Evolutionary conservation across 352 stramenopile species (phyloP), one percentile per base, ranked within the genome.

Genomic region (Globisporangium cystogenes): DNA sequence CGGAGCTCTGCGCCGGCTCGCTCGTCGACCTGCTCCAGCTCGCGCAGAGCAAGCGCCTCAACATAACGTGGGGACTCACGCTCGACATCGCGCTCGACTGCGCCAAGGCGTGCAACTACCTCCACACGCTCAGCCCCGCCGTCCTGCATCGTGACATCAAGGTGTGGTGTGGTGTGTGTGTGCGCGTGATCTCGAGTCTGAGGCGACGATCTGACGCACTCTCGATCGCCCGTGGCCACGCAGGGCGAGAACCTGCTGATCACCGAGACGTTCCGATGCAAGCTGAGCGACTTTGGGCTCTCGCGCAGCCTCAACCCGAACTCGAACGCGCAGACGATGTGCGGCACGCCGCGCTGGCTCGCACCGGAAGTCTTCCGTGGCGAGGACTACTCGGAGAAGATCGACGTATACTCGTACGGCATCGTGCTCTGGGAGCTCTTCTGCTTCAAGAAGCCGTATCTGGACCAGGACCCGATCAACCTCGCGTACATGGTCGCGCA

Each of bases 371-470:
- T 93, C n/a, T 93, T 90, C 42, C 76, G 79, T 26, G 82, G 82
- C 35, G 79, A 93, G 43, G 76, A 86, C 35, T 93, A 90, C 63
- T 87, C 77, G 36, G 82, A 93, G 53, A 93, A 93, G 65, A 87
- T 93, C 29, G 82, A 93, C 48, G 57, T 93, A 3, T 90, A 93
- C 60, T 90, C 79, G 27, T 90, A 89, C 57, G 74, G 77, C 55
- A 89, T 93, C 48, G 82, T 93, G 29, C 64, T 93, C 45, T 91
- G 78, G 79, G 76, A 90, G 47, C 67, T 90, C 14, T 90, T 90
- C 35, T 90, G 79, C 65, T 90, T 90, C 60, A 86, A 87, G 67
- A 90, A 90, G 51, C 79, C 79, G 29, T 90, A 90, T 55, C 49
- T 90, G 42, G 79, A 90, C 60, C 76, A 90, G 35, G 79, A 90